phyloP scores from a whole-genome alignment of 768 basidiomycete species.

The Kondoa subrosea region DNA sequence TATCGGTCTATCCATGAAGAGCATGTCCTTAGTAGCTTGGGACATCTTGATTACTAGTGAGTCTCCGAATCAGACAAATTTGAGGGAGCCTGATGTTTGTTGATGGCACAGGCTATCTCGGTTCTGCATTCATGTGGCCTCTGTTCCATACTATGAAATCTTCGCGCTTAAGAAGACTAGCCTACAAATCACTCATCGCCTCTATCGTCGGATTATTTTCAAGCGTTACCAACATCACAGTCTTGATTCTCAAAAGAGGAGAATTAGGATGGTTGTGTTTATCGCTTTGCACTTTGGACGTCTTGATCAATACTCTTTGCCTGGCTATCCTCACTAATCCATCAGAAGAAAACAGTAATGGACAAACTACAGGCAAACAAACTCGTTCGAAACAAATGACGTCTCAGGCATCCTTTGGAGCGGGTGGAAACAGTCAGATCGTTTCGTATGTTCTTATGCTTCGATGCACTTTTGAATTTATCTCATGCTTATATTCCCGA shows the following conservation, averaged over 20 bases:
- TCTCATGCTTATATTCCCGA: too few species aligned
- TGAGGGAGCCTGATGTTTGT: too few species aligned
- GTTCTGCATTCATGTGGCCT: neutral
- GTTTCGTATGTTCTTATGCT: neutral
- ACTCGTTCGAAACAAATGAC: neutral
- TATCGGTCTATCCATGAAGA: neutral
- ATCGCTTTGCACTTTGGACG: neutral
- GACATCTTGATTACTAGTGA: neutral
- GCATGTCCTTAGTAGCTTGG: neutral
- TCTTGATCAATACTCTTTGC: neutral
- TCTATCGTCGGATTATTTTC: neutral
- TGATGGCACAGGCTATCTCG: neutral
- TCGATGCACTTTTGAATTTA: too few species aligned
- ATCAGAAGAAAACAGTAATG: neutral
- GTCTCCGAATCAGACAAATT: too few species aligned
- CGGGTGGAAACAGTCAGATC: neutral
- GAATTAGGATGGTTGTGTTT: neutral
- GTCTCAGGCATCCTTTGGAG: neutral
- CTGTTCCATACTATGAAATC: neutral
- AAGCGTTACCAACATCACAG: neutral
- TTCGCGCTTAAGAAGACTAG: neutral
- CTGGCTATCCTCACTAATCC: neutral
- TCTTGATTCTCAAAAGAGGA: neutral
- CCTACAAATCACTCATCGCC: neutral
- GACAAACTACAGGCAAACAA: neutral